Percentiles rank a stretch among this genome's conserved stretches.
Conservation (phyloP, 805 yeast species). For the Millerozyma acaciae region DNA sequence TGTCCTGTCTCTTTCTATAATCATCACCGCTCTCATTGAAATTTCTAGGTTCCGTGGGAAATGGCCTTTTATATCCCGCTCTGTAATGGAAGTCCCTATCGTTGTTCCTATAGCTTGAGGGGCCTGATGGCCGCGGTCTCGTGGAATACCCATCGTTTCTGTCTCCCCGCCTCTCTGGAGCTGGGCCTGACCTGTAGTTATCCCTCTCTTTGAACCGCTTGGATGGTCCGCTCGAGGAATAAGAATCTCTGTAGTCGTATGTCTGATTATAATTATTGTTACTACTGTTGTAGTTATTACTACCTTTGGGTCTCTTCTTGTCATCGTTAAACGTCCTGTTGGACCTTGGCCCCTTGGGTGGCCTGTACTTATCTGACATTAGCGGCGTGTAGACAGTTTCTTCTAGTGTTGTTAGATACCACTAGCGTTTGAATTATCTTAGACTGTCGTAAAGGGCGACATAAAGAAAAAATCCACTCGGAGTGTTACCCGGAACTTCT, state of each 20-base stretch:
- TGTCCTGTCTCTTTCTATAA: slow-evolving; percentile 7
- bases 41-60: slow-evolving; percentile 14
- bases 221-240: slow-evolving; percentile 9
- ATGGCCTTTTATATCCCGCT: slow-evolving; percentile 7
- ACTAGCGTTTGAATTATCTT: too few species aligned
- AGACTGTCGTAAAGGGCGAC: too few species aligned
- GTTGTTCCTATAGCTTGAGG: slow-evolving; percentile 14
- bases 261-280: slow-evolving; percentile 9
- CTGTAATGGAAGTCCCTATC: slow-evolving; percentile 4
- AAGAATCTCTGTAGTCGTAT: slow-evolving; percentile 9
- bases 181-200: slow-evolving; percentile 11
- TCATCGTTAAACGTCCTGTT: slow-evolving; percentile 12
- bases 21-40: slow-evolving; percentile 4
- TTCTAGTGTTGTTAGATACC: too few species aligned
- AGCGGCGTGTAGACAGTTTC: too few species aligned
- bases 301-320: slow-evolving; percentile 4
- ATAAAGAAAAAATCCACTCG: too few species aligned
- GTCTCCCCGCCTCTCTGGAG: slow-evolving; percentile 1
- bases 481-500: too few species aligned
- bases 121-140: slow-evolving; percentile 15
- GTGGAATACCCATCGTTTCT: slow-evolving; percentile 5
- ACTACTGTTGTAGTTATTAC: slow-evolving; percentile 3
- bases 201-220: slow-evolving; percentile 13
- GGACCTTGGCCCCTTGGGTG: slow-evolving; percentile 26
- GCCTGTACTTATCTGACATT: slow-evolving; percentile 36